Percentiles rank a stretch among this genome's conserved stretches.
Evolutionary conservation across 768 basidiomycete genomes (phyloP).

Genomic region (Auriscalpium microsporum): DNA sequence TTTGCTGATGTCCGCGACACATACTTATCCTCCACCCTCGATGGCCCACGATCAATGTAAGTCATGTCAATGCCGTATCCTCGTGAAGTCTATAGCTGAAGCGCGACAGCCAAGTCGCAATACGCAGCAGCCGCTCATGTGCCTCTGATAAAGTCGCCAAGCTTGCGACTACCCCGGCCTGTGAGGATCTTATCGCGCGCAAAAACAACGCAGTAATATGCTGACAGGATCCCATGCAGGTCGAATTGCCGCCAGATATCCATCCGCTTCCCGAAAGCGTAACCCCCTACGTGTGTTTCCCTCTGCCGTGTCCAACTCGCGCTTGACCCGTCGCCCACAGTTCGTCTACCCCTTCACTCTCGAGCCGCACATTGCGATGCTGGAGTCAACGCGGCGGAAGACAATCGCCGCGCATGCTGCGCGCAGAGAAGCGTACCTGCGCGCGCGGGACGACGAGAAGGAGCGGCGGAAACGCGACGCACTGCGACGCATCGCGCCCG

Average conservation of each 20-base stretch:
- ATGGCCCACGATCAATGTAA: too few relatives aligned
- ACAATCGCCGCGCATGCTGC: constrained; percentile 58
- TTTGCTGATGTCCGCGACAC: too few relatives aligned
- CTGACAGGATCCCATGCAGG: constrained; percentile 34
- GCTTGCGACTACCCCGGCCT: constrained; percentile 77
- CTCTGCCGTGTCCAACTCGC: background rate
- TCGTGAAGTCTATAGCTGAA: background rate
- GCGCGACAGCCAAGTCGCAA: constrained; percentile 40
- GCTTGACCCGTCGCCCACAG: constrained; percentile 30
- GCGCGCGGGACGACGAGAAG: constrained; percentile 69
- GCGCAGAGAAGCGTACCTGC: constrained; percentile 63
- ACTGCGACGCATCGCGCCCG: constrained; percentile 71
- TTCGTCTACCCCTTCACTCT: constrained; percentile 96
- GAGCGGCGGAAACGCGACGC: constrained; percentile 55
- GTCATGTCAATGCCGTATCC: too few relatives aligned
- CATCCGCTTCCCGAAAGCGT: constrained; percentile 92
- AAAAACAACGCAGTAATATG: background rate
- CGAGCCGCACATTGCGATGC: constrained; percentile 72
- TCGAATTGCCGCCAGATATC: constrained; percentile 76
- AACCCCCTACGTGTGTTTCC: constrained; percentile 64
- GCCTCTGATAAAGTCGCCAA: constrained; percentile 88
- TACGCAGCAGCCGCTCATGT: constrained; percentile 70
- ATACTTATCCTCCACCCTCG: too few relatives aligned
- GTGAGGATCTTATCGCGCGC: constrained; percentile 31
- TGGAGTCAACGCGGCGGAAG: constrained; percentile 63